These are phyloP conservation scores for Podospora appendiculata DNA, from an alignment of 495 filamentous ascomycete species.

Conservation along the genomic window DNA sequence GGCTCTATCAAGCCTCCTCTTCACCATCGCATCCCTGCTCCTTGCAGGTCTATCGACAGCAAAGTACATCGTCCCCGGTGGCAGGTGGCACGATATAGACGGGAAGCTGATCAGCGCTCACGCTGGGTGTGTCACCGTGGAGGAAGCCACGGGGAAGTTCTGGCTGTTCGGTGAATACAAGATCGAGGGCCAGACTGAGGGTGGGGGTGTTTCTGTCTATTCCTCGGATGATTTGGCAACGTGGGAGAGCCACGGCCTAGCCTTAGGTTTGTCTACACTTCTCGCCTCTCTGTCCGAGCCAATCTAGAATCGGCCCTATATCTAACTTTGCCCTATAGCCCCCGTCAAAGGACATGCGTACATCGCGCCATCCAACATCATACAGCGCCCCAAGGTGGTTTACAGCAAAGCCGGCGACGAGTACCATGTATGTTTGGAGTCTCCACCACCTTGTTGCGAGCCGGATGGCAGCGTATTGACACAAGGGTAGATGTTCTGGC, in stretches of 20 bases:
- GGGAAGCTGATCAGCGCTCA: conserved; percentile 37
- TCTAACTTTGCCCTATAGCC: conserved; percentile 4
- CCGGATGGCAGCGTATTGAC: not conserved
- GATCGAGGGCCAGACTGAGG: conserved; percentile 31
- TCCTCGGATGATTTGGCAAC: conserved; percentile 33
- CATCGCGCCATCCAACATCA: conserved; percentile 29
- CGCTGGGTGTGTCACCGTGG: conserved; percentile 29
- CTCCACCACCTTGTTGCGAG: not conserved
- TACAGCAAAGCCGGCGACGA: conserved; percentile 24
- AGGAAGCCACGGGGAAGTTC: conserved; percentile 29
- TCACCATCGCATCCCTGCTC: not conserved
- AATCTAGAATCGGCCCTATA: conserved; percentile 9
- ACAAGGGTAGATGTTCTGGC: conserved; percentile 37
- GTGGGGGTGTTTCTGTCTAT: conserved; percentile 33
- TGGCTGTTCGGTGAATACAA: conserved; percentile 42
- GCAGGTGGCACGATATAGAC: conserved; percentile 33
- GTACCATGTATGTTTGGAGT: conserved; percentile 27
- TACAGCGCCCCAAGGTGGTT: conserved; percentile 39
- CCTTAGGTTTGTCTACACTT: conserved; percentile 14
- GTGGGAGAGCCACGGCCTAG: conserved; percentile 32
- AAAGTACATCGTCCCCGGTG: conserved; percentile 39
- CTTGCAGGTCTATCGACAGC: conserved; percentile 9
- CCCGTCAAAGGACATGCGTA: conserved; percentile 28
- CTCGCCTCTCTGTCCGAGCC: not conserved
- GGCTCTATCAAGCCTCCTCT: not conserved